Evolutionary conservation across 139 green algal species (phyloP).

Genomic region (Tetradesmus lagerheimii): DNA sequence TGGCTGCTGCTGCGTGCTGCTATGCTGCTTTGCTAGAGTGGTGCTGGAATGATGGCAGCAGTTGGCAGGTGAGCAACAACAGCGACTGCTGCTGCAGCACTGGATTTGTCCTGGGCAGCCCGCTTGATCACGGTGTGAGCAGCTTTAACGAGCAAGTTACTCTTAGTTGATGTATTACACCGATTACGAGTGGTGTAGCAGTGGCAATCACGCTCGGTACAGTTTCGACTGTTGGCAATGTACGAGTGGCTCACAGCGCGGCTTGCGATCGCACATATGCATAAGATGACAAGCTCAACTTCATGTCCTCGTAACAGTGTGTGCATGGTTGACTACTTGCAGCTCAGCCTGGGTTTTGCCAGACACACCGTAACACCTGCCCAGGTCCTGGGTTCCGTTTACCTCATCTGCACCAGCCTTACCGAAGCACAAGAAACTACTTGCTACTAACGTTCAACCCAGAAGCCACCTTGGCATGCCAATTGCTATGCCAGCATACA

Average conservation of each 20-base stretch:
- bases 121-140: background rate
- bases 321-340: too few relatives aligned
- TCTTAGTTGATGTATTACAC: background rate
- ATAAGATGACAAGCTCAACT: too few relatives aligned
- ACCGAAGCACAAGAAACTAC: too few relatives aligned
- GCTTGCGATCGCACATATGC: background rate
- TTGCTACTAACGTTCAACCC: too few relatives aligned
- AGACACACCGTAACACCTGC: too few relatives aligned
- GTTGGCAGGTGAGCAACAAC: background rate
- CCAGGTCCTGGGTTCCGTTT: too few relatives aligned
- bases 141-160: background rate
- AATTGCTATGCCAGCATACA: too few relatives aligned
- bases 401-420: too few relatives aligned
- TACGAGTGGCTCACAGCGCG: background rate
- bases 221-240: background rate
- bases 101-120: background rate
- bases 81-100: background rate
- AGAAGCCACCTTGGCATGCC: too few relatives aligned
- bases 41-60: background rate
- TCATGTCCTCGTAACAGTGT: too few relatives aligned
- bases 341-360: background rate
- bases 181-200: background rate
- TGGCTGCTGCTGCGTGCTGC: slow-evolving; percentile 37
- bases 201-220: background rate
- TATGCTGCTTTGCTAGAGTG: background rate